Conservation (phyloP, 306 rosid species). For the Mimosa bimucronata region DNA sequence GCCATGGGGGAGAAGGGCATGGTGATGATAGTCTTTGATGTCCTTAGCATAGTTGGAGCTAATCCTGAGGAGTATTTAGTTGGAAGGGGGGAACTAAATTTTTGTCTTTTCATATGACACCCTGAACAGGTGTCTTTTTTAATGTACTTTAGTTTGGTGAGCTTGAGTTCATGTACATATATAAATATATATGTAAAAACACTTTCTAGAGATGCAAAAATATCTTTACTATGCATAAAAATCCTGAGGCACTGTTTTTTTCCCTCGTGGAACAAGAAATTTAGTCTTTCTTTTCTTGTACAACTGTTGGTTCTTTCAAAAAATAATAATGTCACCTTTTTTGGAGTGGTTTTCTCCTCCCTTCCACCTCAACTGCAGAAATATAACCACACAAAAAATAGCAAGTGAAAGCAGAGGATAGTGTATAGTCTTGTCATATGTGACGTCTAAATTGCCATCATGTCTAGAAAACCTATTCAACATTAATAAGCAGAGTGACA, state of each 20-base stretch:
- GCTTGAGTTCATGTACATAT: constrained; percentile 58
- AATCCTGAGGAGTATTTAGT: constrained; percentile 43
- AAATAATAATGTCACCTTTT: constrained; percentile 4
- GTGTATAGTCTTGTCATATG: constrained; percentile 5
- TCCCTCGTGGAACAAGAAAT: constrained; percentile 17
- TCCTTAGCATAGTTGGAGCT: constrained; percentile 36
- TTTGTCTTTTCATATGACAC: constrained; percentile 42
- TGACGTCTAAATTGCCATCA: neutral
- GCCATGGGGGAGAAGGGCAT: constrained; percentile 22
- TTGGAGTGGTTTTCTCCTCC: neutral
- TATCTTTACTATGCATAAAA: constrained; percentile 39
- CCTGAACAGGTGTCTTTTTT: constrained; percentile 46
- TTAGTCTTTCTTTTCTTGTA: constrained; percentile 21
- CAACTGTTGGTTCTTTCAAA: constrained; percentile 13
- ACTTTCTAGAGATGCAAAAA: constrained; percentile 48
- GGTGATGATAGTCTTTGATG: constrained; percentile 37
- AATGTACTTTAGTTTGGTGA: constrained; percentile 52
- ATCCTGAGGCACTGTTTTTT: constrained; percentile 29
- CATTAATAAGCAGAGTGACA: neutral
- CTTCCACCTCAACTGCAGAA: constrained; percentile 14
- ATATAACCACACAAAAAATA: constrained; percentile 20
- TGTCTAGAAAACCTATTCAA: neutral
- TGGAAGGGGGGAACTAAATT: constrained; percentile 44
- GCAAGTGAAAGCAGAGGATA: constrained; percentile 12
- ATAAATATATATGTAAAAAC: constrained; percentile 54